Base-by-base conservation (phyloP, 31 red algal genomes). In the Porphyra umbilicalis region DNA sequence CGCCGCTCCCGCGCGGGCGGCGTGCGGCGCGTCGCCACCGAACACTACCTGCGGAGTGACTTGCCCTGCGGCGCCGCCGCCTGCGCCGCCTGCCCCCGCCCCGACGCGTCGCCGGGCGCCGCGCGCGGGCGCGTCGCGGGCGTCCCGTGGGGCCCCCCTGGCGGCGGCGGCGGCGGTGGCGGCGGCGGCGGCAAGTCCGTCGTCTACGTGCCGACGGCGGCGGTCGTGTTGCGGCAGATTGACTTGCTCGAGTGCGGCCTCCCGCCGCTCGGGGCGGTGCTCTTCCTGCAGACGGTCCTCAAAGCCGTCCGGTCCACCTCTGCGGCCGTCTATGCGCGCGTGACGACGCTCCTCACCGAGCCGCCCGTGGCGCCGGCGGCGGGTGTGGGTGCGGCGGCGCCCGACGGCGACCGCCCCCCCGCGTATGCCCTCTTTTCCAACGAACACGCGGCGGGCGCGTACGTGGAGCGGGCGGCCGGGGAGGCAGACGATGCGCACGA, bases 41-140 rank as follows among this genome's bases (percentile, higher is more conserved):
- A 98, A 67, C 92, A 95, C 44, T 98, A 98, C 81, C 79, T 98
- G 38, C 90, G 96, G 40, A 87, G 90, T 33, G 96, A 98, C 75
- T 84, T 98, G 33, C 78, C 89, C 9, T 92, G 94, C 75, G 88
- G 88, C 33, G 90, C 94, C 31, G 85, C 68, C 33, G 74, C 67
- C 10, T 96, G 94, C 77, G 1, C 42, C 5, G 75, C 37, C 40
- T 91, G 95, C 81, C 44, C 83, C 4, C 75, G 77, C 39, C 83
- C 88, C 89, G 84, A 36, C 9, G 35, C 80, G 33, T 35, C 76
- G 32, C 32, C 38, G 81, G 77, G 83, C 8, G 77, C 29, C 1
- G 46, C 38, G n/a, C 31, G 38, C 32, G 83, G 77, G 4, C 35
- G 36, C 34, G 33, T 31, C 2, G 11, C 16, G 13, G 31, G 42